Evolutionary conservation across 192 early-diverging fungal genomes (phyloP).

Genomic region (Backusella parvicylindrica): DNA sequence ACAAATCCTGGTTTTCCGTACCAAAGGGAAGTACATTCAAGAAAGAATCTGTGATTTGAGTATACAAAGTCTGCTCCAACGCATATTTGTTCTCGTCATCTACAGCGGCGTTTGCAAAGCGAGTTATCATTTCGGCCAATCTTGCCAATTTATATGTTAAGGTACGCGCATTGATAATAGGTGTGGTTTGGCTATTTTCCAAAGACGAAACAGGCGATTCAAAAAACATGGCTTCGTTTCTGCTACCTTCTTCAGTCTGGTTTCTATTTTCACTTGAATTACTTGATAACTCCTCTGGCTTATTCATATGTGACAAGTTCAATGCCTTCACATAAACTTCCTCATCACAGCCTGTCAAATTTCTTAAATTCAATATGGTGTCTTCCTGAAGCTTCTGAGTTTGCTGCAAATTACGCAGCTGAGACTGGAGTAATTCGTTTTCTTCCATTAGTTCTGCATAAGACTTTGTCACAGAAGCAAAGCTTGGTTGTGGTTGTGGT

Average conservation of each 20-base stretch:
- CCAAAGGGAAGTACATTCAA: constrained; percentile 35
- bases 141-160: constrained; percentile 11
- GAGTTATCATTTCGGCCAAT: constrained; percentile 15
- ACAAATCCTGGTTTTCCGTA: constrained; percentile 28
- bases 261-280: not conserved
- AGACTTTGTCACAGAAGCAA: constrained; percentile 29
- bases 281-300: not conserved
- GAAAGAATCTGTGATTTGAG: constrained; percentile 17
- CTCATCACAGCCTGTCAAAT: constrained; percentile 16
- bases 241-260: not conserved
- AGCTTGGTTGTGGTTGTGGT: constrained; percentile 39
- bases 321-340: constrained; percentile 11
- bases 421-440: constrained; percentile 32
- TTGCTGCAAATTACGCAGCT: constrained; percentile 26
- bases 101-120: constrained; percentile 7
- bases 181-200: not conserved
- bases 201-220: not conserved
- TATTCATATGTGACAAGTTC: not conserved
- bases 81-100: not conserved
- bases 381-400: constrained; percentile 33
- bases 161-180: constrained; percentile 17
- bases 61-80: constrained; percentile 26
- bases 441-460: constrained; percentile 38
- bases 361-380: constrained; percentile 26
- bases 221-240: not conserved